Conservation (phyloP, 2,329 filamentous ascomycete species). For the Penicillium hordei region DNA sequence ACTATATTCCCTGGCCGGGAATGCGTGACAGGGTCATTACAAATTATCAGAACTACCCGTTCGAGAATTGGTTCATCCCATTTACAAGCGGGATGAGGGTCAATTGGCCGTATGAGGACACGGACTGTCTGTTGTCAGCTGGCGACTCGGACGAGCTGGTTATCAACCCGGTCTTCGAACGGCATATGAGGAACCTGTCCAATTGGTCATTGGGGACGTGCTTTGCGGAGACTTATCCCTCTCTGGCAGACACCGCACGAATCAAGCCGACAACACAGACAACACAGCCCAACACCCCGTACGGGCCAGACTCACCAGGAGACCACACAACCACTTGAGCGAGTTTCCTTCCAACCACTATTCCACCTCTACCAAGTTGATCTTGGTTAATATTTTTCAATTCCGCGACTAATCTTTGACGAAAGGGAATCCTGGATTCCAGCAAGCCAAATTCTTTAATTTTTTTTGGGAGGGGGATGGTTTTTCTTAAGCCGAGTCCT, state of each 20-base stretch:
- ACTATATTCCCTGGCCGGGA: constrained; percentile 74
- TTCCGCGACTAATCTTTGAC: neutral
- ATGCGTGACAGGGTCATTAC: constrained; percentile 69
- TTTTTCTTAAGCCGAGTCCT: neutral
- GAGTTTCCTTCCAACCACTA: neutral
- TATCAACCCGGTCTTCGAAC: constrained; percentile 84
- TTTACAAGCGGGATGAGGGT: constrained; percentile 73
- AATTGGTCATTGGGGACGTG: constrained; percentile 79
- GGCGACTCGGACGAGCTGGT: constrained; percentile 61
- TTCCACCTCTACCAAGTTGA: neutral
- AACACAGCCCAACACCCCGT: neutral
- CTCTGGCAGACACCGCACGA: constrained; percentile 46
- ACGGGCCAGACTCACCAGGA: no score
- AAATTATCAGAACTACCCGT: constrained; percentile 58
- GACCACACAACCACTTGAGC: neutral
- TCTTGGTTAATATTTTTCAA: neutral
- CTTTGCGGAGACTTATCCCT: constrained; percentile 67
- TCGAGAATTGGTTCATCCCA: constrained; percentile 80
- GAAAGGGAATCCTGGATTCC: neutral
- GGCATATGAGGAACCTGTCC: constrained; percentile 69
- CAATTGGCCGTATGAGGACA: constrained; percentile 81
- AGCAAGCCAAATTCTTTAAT: neutral
- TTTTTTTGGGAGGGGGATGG: neutral
- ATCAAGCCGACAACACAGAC: constrained; percentile 30
- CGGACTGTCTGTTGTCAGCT: constrained; percentile 63